These are phyloP conservation scores for Tilletia caries DNA, from an alignment of 1,284 basidiomycete species.

Conservation along the genomic window DNA sequence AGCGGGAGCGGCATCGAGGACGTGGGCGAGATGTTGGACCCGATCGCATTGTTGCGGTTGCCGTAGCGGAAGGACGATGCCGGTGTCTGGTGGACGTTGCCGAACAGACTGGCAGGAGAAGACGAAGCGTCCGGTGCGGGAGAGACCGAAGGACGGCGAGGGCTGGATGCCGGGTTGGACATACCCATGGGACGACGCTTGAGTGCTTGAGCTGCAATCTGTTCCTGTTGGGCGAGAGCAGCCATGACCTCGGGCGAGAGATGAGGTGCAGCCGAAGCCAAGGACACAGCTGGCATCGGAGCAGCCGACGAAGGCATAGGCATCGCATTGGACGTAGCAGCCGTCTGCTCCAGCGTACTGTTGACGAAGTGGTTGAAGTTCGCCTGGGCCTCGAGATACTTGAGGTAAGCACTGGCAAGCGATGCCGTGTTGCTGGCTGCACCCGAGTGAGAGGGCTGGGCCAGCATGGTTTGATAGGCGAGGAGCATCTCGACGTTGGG, in stretches of 20 bases:
- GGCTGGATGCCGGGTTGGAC: neutral
- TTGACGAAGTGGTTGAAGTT: slow-evolving; percentile 11
- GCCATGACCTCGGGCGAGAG: slow-evolving; percentile 4
- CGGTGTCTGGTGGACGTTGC: neutral
- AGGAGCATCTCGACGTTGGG: neutral
- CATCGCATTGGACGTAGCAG: neutral
- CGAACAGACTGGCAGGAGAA: neutral
- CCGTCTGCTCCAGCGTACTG: neutral
- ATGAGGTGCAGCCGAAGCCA: neutral
- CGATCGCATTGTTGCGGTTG: no score
- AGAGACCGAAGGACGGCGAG: neutral
- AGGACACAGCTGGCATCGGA: neutral
- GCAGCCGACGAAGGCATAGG: neutral
- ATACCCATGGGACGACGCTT: neutral
- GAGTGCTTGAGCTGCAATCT: slow-evolving; percentile 1
- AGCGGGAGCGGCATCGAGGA: no score
- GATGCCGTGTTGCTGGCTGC: neutral
- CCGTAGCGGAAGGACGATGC: slow-evolving; percentile 3
- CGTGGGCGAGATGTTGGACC: neutral
- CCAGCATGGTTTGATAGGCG: slow-evolving; percentile 8
- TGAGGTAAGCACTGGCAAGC: slow-evolving; percentile 3
- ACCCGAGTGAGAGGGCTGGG: neutral
- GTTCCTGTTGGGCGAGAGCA: slow-evolving; percentile 5
- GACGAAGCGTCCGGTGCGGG: neutral
- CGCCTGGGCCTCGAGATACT: slow-evolving; percentile 8